Base-by-base conservation (phyloP, 352 stramenopile species). In the Pythium biforme region DNA sequence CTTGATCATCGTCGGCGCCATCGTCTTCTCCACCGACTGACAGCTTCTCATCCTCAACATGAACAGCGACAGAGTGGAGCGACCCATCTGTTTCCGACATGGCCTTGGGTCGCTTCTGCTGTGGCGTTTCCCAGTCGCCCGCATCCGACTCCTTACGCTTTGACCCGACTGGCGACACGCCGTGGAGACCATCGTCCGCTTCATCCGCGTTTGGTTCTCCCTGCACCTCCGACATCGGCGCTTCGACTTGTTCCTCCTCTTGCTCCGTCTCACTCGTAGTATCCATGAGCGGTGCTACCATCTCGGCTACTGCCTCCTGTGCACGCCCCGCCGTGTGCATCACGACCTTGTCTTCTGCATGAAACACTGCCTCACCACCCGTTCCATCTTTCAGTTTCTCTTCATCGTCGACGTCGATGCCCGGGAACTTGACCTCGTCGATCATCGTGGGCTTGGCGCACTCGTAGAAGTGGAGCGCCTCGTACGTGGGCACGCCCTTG, bases 391-490 rank as follows among this genome's bases (percentile, higher is more conserved):
- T 4, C 17, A 14, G 37, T 19, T 6, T 55, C 11, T 31, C 41
- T 0, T n/a, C n/a, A n/a, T 55, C 29, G 31, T 51, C 31, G 20
- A 55, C 22, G 39, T 63, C 56, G 17, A 63, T 48, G 34, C 56
- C 56, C 8, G 56, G 56, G 15, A 55, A 63, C 56, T 63, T 63
- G 43, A 63, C 33, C 33, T 63, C 56, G 19, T 55, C 56, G 11
- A 63, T 49, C 10, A 48, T 17, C 45, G 4, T 46, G n/a, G 43
- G n/a, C 31, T 62, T 62, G 27, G 43, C 20, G 10, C 9, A 37
- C 17, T 63, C 12, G 33, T 55, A 9, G 25, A 12, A 29, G 8
- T n/a, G 20, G 20, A 66, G 25, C 3, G 59, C 59, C 27, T 66
- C 59, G 31, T 66, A 66, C 25, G 50, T 66, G 11, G 41, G 40